Base-by-base conservation (phyloP, 352 stramenopile genomes). In the Globisporangium solare region DNA sequence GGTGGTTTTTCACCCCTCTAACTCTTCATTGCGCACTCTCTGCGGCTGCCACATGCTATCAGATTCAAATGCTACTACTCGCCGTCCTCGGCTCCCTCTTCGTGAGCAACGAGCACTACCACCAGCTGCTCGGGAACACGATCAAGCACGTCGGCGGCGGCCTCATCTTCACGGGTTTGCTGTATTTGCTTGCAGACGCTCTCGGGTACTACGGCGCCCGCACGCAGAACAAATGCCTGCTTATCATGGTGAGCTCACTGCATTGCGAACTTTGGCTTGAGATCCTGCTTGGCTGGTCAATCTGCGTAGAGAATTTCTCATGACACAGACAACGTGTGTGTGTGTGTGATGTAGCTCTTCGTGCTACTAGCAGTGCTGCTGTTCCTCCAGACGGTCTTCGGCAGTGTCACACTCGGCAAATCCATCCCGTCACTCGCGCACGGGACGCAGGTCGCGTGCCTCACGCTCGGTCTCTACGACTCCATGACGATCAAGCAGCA, bases 211-310 rank as follows among this genome's bases (percentile, higher is more conserved):
- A 64, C 43, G 86, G 63, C 37, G 73, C 79, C 20, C 64, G 71
- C 21, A 79, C 79, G 35, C 78, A 86, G 37, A 92, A 92, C 68
- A 92, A 92, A 56, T 92, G 74, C 54, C 68, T 92, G 47, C 60
- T 92, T 27, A 63, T 90, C 24, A 35, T 83, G 53, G 73, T 79
- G 58, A 35, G 69, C 6, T 49, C 11, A 3, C 20, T 51, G 7
- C 7, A 10, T 43, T 22, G 22, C 6, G 32, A 35, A 35, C 14
- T 32, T 18, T 12, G 31, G 4, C 24, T 53, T 37, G 17, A 5
- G 20, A 4, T 31, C 41, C 18, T 15, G 24, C 27, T 35, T 35
- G 27, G 27, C 27, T 35, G 27, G 27, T 35, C 27, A 35, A 3
- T 35, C 27, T 35, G 27, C 27, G 27, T 35, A 35, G 24, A 27